Base-by-base conservation (phyloP, 202 grass and related monocot species). In the Zizania palustris region DNA sequence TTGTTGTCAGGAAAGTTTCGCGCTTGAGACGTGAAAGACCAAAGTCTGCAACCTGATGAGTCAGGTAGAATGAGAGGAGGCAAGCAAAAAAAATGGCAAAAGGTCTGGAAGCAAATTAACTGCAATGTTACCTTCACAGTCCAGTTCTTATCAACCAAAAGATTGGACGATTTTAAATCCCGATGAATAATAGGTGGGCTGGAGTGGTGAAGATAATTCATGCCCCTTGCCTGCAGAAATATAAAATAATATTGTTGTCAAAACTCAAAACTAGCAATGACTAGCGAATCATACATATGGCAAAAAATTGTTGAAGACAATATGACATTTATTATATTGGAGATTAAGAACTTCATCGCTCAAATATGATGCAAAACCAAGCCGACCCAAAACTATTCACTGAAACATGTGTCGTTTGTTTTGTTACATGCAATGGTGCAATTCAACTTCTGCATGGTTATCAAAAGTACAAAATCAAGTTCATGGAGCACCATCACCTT, bases 111-210 rank as follows among this genome's bases (percentile, higher is more conserved):
- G 56, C 14, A 63, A 81, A 67, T 75, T 73, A 85, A 74, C 9
- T 76, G 18, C 13, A 41, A 45, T 63, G 34, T 57, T 68, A 99
- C 92, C 92, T 99, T 99, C 7, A 99, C 92, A 58, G 78, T 99
- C 96, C 96, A 99, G 87, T 99, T 96, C 87, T 87, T 99, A 74
- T 99, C 96, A 21, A 99, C 96, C 82, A 99, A 88, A 61, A 99
- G 81, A 83, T 99, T 98, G 58, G 96, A 95, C 9, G 96, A 95
- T 83, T 98, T 98, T 74, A 98, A 79, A 92, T 98, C 96, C 64
- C 91, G 92, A 85, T 99, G 96, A 60, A 99, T 88, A 61, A 99
- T 91, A 53, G 85, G 92, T 63, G 96, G 89, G 53, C 90, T 90
- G 65, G 15, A 96, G 85, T 93, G 92, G 74, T 99, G 96, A 88